These are phyloP conservation scores for Cyanidium caldarium DNA, from an alignment of 23 red algal genomes.

Conservation along the genomic window DNA sequence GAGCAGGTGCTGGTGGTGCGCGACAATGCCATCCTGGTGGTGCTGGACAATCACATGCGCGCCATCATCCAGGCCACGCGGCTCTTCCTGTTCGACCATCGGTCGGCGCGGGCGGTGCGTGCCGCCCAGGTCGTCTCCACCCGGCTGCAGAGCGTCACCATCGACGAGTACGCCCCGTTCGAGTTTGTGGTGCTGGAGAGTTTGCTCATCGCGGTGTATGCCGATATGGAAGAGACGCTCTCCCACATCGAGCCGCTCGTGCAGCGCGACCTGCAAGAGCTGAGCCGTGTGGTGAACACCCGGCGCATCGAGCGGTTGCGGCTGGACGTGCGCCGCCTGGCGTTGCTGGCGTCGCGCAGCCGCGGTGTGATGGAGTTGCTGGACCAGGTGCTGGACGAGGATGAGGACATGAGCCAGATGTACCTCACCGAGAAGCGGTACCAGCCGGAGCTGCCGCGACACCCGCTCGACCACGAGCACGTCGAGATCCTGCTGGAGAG, in stretches of 20 bases:
- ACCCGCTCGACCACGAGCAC: slow-evolving; percentile 77
- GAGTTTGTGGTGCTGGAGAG: slow-evolving; percentile 77
- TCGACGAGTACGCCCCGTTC: slow-evolving; percentile 26
- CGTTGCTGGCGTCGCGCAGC: slow-evolving; percentile 26
- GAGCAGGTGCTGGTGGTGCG: slow-evolving; percentile 4
- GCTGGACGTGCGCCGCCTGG: slow-evolving; percentile 43
- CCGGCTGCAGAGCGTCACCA: not conserved
- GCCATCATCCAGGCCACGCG: not conserved
- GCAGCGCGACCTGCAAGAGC: slow-evolving; percentile 8
- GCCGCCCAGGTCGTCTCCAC: not conserved
- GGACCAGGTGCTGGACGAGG: slow-evolving; percentile 55
- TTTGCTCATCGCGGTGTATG: slow-evolving; percentile 45
- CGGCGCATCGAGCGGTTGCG: slow-evolving; percentile 57
- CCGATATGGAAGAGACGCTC: slow-evolving; percentile 44
- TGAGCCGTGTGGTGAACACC: slow-evolving; percentile 15
- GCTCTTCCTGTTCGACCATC: not conserved
- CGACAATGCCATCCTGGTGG: not conserved
- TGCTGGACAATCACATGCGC: not conserved
- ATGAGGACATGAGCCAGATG: slow-evolving; percentile 86
- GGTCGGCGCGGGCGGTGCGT: not conserved
- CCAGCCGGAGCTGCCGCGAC: slow-evolving; percentile 19
- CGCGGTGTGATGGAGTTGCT: slow-evolving; percentile 30
- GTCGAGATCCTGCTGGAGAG: slow-evolving; percentile 76
- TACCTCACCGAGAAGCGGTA: slow-evolving; percentile 61
- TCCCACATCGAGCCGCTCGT: slow-evolving; percentile 27